Evolutionary conservation across 495 filamentous ascomycete genomes (phyloP), one percentile per base, ranked within the genome.

Genomic region (Staphylotrichum longicolle): DNA sequence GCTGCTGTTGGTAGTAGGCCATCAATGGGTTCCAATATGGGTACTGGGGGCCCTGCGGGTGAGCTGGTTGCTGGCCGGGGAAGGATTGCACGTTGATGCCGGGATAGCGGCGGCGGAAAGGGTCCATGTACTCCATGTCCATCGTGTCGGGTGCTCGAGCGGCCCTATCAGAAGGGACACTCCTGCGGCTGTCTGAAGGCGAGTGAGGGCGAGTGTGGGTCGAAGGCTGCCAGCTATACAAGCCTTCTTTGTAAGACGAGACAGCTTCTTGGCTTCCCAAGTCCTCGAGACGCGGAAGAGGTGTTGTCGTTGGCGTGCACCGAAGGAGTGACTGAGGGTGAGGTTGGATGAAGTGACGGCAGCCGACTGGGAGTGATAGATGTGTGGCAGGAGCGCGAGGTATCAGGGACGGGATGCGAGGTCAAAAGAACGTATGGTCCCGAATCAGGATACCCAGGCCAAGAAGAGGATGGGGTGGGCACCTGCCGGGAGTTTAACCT

Each of bases 241-340:
- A 27, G 20, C 20, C 20, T 27, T 27, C 20, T 27, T 0, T 27
- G 20, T 27, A 27, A 27, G 20, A 27, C 20, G 15, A 32, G 8
- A 4, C 12, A 30, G 9, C 14, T 35, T 35, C 14, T n/a, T 40
- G 20, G 20, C 35, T 7, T 39, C 5, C 32, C 44, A 42, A 35
- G 12, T 10, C 30, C 37, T 44, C 14, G 40, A 15, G n/a, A 30
- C 14, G 15, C 33, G 35, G 27, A 27, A 47, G 33, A 15, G 7
- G 50, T 15, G 35, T 27, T 6, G 54, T 46, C 32, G 60, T 60
- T 53, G 55, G 56, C 53, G 35, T 50, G 58, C 55, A 52, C 54
- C 59, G 50, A 79, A 80, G 65, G 78, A 80, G 71, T 50, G 77
- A 80, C 78, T 79, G 68, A 62, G 63, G 74, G 73, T 75, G 58